phyloP scores from a whole-genome alignment of 306 rosid species.

The Quercus robur region DNA sequence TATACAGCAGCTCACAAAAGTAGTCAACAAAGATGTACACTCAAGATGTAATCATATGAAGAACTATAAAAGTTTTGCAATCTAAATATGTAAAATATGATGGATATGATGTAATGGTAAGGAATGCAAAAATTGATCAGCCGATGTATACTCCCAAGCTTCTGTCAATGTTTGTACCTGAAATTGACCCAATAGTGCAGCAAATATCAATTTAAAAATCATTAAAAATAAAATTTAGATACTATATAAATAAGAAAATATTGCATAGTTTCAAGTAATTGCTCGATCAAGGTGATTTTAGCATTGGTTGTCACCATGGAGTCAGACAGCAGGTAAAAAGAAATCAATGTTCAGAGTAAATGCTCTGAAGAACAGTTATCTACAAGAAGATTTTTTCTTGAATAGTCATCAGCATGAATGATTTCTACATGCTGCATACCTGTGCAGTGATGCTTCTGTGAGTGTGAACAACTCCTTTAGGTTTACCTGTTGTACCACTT shows the following conservation, averaged over 20 bases:
- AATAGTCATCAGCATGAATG: neutral
- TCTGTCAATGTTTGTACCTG: constrained; percentile 83
- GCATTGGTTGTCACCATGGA: neutral
- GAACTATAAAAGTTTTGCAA: neutral
- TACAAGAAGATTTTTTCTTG: neutral
- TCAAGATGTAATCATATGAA: constrained; percentile 10
- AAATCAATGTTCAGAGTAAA: neutral
- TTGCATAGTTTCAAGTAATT: neutral
- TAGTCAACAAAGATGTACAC: constrained; percentile 12
- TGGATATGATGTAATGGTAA: constrained; percentile 96
- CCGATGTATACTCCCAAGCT: constrained; percentile 84
- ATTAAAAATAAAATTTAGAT: neutral
- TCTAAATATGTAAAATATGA: constrained; percentile 15
- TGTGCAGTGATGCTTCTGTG: constrained; percentile 78
- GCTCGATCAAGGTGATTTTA: neutral
- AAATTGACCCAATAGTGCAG: constrained; percentile 31
- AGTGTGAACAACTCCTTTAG: constrained; percentile 96
- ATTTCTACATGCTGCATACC: constrained; percentile 39
- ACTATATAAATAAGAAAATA: neutral
- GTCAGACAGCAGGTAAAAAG: neutral
- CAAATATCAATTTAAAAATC: constrained; percentile 7
- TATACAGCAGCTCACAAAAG: constrained; percentile 14
- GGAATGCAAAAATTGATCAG: constrained; percentile 81
- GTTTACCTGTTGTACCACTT: constrained; percentile 97
- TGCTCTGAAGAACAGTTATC: neutral